phyloP scores from a whole-genome alignment of 345 rosid species.

The Lagerstroemia speciosa region DNA sequence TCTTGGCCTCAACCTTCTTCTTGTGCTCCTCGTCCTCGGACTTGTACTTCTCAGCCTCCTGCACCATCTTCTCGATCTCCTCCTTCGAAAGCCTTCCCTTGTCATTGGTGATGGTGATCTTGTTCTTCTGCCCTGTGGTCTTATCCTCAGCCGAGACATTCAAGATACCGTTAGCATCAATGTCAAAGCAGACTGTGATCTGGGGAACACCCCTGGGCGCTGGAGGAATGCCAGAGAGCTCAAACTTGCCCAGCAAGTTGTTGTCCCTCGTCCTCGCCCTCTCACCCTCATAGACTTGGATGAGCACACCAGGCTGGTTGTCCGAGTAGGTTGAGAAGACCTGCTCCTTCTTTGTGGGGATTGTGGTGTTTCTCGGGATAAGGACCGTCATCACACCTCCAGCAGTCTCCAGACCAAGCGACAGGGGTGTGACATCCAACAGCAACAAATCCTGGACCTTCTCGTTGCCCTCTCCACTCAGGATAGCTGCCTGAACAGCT shows the following conservation, averaged over 20 bases:
- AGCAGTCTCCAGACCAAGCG: conserved; percentile 22
- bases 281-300: conserved; percentile 27
- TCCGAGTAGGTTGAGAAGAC: conserved; percentile 23
- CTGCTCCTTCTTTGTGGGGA: conserved; percentile 24
- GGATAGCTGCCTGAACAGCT: conserved; percentile 71
- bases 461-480: conserved; percentile 72
- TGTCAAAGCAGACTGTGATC: conserved; percentile 20
- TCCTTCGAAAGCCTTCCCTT: conserved; percentile 13
- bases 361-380: conserved; percentile 17
- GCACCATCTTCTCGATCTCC: conserved; percentile 19
- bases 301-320: conserved; percentile 25
- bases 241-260: conserved; percentile 26
- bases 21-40: conserved; percentile 17
- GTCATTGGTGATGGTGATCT: no score
- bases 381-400: conserved; percentile 16
- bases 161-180: conserved; percentile 15
- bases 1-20: conserved; percentile 16
- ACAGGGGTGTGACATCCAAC: conserved; percentile 37
- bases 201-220: conserved; percentile 22
- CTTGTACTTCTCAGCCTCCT: conserved; percentile 21
- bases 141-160: no score
- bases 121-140: no score
- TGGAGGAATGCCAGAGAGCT: conserved; percentile 28
- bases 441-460: conserved; percentile 60
- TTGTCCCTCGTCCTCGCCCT: conserved; percentile 24